These are phyloP conservation scores for Endothia cerciana DNA, from an alignment of 2,329 filamentous ascomycete genomes.

Conservation along the genomic window DNA sequence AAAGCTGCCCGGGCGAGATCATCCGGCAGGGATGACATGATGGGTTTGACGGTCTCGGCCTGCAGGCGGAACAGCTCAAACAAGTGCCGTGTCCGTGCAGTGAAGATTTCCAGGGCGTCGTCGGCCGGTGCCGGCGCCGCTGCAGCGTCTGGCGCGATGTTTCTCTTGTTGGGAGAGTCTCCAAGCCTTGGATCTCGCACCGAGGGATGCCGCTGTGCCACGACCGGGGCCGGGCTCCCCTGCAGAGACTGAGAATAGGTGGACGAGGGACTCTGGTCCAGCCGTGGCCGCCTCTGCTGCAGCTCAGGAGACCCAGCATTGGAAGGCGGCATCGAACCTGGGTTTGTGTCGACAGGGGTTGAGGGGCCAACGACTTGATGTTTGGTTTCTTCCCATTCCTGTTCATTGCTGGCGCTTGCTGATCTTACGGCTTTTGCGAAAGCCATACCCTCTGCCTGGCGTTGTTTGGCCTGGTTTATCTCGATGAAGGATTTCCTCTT, in stretches of 20 bases:
- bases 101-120: slow-evolving; percentile 72
- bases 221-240: slow-evolving; percentile 19
- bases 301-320: slow-evolving; percentile 31
- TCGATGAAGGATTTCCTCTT: slow-evolving; percentile 62
- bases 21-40: slow-evolving; percentile 64
- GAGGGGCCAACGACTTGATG: slow-evolving; percentile 28
- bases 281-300: slow-evolving; percentile 29
- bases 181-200: slow-evolving; percentile 32
- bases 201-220: slow-evolving; percentile 33
- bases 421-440: slow-evolving; percentile 55
- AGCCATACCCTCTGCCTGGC: slow-evolving; percentile 62
- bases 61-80: slow-evolving; percentile 77
- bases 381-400: slow-evolving; percentile 36
- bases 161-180: slow-evolving; percentile 33
- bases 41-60: slow-evolving; percentile 71
- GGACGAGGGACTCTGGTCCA: slow-evolving; percentile 48
- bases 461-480: slow-evolving; percentile 62
- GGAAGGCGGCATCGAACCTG: slow-evolving; percentile 20
- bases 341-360: slow-evolving; percentile 33
- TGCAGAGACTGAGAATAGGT: slow-evolving; percentile 34
- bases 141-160: slow-evolving; percentile 6
- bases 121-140: slow-evolving; percentile 49
- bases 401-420: slow-evolving; percentile 38
- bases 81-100: slow-evolving; percentile 71
- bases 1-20: slow-evolving; percentile 74